Base-by-base conservation (phyloP, 1,139 yeast species). In the Geotrichum restrictum region DNA sequence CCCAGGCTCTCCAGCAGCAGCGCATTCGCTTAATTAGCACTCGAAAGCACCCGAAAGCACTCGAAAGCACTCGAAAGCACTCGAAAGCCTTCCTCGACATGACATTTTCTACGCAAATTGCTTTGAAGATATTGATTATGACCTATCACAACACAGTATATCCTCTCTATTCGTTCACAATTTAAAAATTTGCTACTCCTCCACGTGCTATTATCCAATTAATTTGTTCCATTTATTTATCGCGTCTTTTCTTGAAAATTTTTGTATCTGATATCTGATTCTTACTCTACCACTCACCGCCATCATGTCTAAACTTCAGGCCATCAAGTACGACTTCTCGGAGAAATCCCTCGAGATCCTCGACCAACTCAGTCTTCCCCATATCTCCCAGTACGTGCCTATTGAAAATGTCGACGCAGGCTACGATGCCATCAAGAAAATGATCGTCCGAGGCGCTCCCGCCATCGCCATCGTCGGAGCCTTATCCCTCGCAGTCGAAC, bases 371-470 rank as follows among this genome's bases (percentile, higher is more conserved):
- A 69, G 80, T 27, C 77, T 93, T 43, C 98, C 98, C 0, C 89
- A 88, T 62, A 76, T 83, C 52, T 80, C 95, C 1, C 75, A 74
- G 39, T 93, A 88, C 66, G 73, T 89, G 29, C 67, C 76, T 1
- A 79, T 93, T 55, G 59, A 69, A 33, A 73, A 78, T 29, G 78
- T 85, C 38, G 79, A 79, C 49, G 94, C 85, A 70, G 98, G 95
- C 2, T 88, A 72, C 68, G 75, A 76, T 24, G 95, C 89, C 18
- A 93, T 93, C 67, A 84, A 83, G 66, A 76, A 76, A 56, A 93
- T 93, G 98, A 89, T 87, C 64, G 98, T 94, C 3, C 79, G 98
- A 66, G 98, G 98, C 21, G 98, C 98, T 0, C 98, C 98, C 0
- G 98, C 98, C 1, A 93, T 93, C 64, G 98, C 98, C 55, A 87